Base-by-base conservation (phyloP, 495 filamentous ascomycete species). In the Amphirosellinia nigrospora region DNA sequence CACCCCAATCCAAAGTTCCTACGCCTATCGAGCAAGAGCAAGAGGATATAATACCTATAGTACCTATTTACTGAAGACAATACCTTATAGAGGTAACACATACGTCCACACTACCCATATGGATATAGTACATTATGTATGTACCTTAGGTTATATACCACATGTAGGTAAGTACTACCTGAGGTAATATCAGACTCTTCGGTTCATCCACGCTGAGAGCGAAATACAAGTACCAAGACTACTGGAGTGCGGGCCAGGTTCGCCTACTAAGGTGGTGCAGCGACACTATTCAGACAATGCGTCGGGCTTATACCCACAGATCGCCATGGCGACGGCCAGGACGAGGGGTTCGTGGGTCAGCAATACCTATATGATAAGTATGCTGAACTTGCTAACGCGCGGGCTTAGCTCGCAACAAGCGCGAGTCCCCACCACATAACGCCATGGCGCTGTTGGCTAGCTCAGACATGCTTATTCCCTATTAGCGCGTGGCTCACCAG, bases 241-340 rank as follows among this genome's bases (percentile, higher is more conserved):
- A 52, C 53, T 53, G 63, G 63, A 53, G 63, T 34, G 65, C 65
- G 23, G 21, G 48, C 53, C 10, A 59, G 65, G n/a, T n/a, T n/a
- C n/a, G n/a, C n/a, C n/a, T n/a, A n/a, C n/a, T n/a, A n/a, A n/a
- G n/a, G n/a, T n/a, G 52, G 52, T 32, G 38, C 26, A 48, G 65
- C 65, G 52, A 65, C 63, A 53, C 74, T 52, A 50, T 66, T 56
- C 61, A 71, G 64, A 72, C 70, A 66, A 72, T 77, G 66, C 64
- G 66, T 72, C 73, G 52, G 65, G 39, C 45, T 61, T 68, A 67
- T 75, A 63, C 66, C 70, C 70, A 71, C 73, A 68, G 73, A 69
- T 72, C 70, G 75, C 75, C 75, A 78, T 75, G 75, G 74, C 73
- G 70, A 72, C 69, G 68, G 63, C 73, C 60, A 73, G 71, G 69